These are phyloP conservation scores for Prunus mira DNA, from an alignment of 306 rosid species.

Conservation along the genomic window DNA sequence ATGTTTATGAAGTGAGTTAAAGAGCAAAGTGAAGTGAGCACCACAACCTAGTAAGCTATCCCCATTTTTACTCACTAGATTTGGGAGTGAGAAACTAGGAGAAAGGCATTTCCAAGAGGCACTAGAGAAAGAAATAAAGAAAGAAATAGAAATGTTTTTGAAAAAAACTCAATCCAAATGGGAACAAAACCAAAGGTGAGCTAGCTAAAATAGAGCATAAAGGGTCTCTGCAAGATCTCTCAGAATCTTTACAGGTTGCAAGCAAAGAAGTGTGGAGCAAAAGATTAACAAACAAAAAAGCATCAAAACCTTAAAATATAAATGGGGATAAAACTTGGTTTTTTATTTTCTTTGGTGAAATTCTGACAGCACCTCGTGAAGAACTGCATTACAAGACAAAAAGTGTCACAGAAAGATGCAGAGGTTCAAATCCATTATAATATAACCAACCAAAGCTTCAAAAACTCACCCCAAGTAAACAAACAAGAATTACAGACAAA, in stretches of 20 bases:
- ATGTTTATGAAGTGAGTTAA: background rate
- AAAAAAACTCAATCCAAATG: background rate
- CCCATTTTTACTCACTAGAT: constrained; percentile 6
- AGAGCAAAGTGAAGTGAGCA: background rate
- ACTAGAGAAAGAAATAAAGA: background rate
- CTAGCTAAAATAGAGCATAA: constrained; percentile 32
- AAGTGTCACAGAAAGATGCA: constrained; percentile 67
- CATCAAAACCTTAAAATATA: constrained; percentile 30
- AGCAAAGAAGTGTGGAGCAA: constrained; percentile 59
- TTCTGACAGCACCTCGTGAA: constrained; percentile 98
- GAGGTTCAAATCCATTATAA: constrained; percentile 21
- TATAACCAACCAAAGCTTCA: constrained; percentile 7
- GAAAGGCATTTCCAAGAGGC: background rate
- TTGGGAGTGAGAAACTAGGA: constrained; percentile 27
- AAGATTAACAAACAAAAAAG: constrained; percentile 43
- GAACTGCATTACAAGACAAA: constrained; percentile 94
- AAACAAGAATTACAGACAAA: constrained; percentile 55
- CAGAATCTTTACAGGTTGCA: constrained; percentile 58
- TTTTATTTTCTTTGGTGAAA: constrained; percentile 28
- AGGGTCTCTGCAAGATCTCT: constrained; percentile 35
- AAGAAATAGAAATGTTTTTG: background rate
- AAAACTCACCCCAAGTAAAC: constrained; percentile 26
- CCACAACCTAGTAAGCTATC: background rate
- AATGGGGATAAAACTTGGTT: constrained; percentile 37
- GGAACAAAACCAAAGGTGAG: constrained; percentile 25